Evolutionary conservation across 2,329 filamentous ascomycete genomes (phyloP), one percentile per base, ranked within the genome.

Genomic region (Beauveria sp.): DNA sequence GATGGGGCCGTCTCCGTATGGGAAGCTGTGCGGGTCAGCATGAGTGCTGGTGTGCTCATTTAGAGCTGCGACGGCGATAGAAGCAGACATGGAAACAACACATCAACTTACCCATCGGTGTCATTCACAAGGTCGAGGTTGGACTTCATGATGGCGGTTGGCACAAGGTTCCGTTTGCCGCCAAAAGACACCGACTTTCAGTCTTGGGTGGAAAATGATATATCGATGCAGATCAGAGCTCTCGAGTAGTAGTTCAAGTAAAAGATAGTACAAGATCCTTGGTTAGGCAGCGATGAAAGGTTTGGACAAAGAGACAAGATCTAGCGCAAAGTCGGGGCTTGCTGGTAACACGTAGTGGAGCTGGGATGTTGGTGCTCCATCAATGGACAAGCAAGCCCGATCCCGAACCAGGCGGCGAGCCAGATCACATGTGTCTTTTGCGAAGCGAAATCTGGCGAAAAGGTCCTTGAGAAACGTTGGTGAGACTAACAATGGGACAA

Each of bases 1-100:
- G 10, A 84, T 80, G 65, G 87, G 77, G 59, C 86, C 78, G 59
- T 87, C 80, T 61, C 82, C 80, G 74, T 96, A 91, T 1, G 92
- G 92, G 69, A 96, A 96, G 69, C 90, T 93, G 68, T 9, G 34
- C 4, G 22, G 3, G 26, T 60, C n/a, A 43, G 41, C 24, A 34
- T 53, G 20, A 54, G 20, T 28, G 14, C n/a, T 22, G n/a, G 24
- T 14, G 24, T 37, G 24, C 4, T 20, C 2, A 59, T 37, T 8
- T 22, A 1, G 9, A 37, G 43, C 37, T 10, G 43, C 22, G 16
- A 34, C 3, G 6, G 10, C 10, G 5, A n/a, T 24, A 12, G 30
- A 26, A 28, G 18, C 16, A 24, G 22, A 24, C 22, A 24, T 24
- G 22, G 22, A 24, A 24, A 24, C 12, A 51, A 2, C 7, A 12